Evolutionary conservation across 2,329 filamentous ascomycete genomes (phyloP), one percentile per base, ranked within the genome.

Genomic region (Trichoderma asperellum): DNA sequence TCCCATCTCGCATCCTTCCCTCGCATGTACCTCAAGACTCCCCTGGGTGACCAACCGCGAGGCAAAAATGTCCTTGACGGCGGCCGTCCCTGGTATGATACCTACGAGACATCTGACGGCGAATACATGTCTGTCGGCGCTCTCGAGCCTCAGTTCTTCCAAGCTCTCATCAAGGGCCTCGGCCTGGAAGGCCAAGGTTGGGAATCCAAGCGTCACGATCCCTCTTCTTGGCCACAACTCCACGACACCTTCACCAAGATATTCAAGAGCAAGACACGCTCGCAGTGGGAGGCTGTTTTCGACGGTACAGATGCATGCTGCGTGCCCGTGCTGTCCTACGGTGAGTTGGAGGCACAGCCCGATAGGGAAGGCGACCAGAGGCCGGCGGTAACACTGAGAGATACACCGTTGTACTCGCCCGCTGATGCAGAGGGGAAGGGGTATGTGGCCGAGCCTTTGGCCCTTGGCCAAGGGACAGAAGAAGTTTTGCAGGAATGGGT

Each of bases 221-320:
- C 83, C 67, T 80, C 73, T 1, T 85, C 85, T 27, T 97, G 94
- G 94, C 86, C 88, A 0, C 86, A 83, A 58, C 83, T 97, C 74
- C 85, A 85, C 62, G 75, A 80, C 0, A 77, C 88, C 2, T 91
- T 97, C 73, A 85, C 85, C 2, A 77, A 77, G 4, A 83, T 82
- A 0, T 97, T 98, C 79, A 88, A 85, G 77, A 79, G 82, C 56
- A 93, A 89, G 81, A 91, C 91, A 5, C 85, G 94, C 40, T 77
- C 80, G 0, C 91, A 97, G 77, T 98, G 95, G 95, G 95, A 97
- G 80, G 77, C 71, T 4, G 83, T 97, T 6, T 98, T 97, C 77
- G 92, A 97, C 77, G 92, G 92, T 12, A 96, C 92, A 0, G 95
- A 98, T 81, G 95, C 95, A 1, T 98, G 95, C 79, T 93, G 91